phyloP scores from a whole-genome alignment of 352 stramenopile genomes.

The Phytophthora meadii region DNA sequence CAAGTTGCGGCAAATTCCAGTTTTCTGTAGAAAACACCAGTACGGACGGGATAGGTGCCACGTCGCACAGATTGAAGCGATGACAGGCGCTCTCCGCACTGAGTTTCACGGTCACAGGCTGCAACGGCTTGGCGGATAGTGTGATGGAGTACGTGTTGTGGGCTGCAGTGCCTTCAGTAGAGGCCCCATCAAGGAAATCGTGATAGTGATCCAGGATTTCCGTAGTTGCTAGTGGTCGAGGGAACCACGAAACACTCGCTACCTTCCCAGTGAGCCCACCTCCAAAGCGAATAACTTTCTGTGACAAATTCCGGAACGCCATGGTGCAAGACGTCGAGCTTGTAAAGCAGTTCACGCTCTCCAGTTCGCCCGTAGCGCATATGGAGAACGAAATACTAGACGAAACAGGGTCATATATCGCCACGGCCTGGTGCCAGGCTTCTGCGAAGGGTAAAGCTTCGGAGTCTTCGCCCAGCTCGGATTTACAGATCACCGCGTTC shows the following conservation, averaged over 20 bases:
- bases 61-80: conserved; percentile 78
- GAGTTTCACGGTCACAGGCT: conserved; percentile 56
- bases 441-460: conserved; percentile 14
- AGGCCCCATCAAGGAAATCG: conserved; percentile 52
- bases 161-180: conserved; percentile 18
- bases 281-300: conserved; percentile 41
- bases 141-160: conserved; percentile 68
- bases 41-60: conserved; percentile 46
- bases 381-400: conserved; percentile 52
- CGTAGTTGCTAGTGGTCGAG: conserved; percentile 34
- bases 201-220: conserved; percentile 76
- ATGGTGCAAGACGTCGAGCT: conserved; percentile 42
- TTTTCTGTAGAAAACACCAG: conserved; percentile 54
- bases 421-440: conserved; percentile 62
- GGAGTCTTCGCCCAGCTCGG: conserved; percentile 12
- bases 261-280: conserved; percentile 50
- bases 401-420: conserved; percentile 58
- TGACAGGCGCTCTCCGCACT: conserved; percentile 68
- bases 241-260: conserved; percentile 67
- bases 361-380: conserved; percentile 22
- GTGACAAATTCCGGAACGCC: conserved; percentile 37
- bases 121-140: conserved; percentile 52
- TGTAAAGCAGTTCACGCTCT: conserved; percentile 13
- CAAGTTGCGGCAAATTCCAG: conserved; percentile 43
- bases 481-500: conserved; percentile 21